Evolutionary conservation across 1,139 yeast genomes (phyloP), one percentile per base, ranked within the genome.

Genomic region (Hanseniaspora sp.): DNA sequence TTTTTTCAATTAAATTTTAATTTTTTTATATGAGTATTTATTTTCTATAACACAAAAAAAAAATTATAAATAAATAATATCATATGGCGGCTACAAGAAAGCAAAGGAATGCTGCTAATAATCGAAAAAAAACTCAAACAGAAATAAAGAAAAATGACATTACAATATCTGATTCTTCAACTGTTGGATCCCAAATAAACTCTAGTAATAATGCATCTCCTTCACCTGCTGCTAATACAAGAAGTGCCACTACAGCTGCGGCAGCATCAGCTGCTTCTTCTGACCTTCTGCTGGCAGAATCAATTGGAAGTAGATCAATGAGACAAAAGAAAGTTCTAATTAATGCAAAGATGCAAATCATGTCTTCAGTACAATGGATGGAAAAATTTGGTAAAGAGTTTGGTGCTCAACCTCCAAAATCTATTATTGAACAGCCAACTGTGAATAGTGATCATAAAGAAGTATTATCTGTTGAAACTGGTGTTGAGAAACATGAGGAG

Each of bases 401-500:
- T 52, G 49, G 41, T 7, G 39, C 40, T 6, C 55, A 46, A 29
- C 55, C 55, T 5, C 51, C 51, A 17, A 46, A 49, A 40, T 54
- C 53, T 15, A 31, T 54, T 17, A 44, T 54, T 40, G 56, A 54
- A 77, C 54, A 51, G 12, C 46, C 56, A 28, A 17, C 51, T 15
- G 53, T 48, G 11, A 54, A 41, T 35, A 39, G 41, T 17, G 56
- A 54, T 13, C 53, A 62, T 95, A 86, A 64, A 79, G 97, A 54
- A 96, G 90, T 60, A 70, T 86, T 33, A 90, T 87, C 63, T 87
- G 87, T 92, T 49, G 99, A 92, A 63, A 92, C 98, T 7, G 99
- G 99, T 69, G 98, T 92, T 52, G 99, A 92, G 67, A 92, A 94
- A 67, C 88, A 87, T 62, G 99, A 92, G 69, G 98, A 92, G 69